Base-by-base conservation (phyloP, 768 basidiomycete genomes). In the Mycena crocata region DNA sequence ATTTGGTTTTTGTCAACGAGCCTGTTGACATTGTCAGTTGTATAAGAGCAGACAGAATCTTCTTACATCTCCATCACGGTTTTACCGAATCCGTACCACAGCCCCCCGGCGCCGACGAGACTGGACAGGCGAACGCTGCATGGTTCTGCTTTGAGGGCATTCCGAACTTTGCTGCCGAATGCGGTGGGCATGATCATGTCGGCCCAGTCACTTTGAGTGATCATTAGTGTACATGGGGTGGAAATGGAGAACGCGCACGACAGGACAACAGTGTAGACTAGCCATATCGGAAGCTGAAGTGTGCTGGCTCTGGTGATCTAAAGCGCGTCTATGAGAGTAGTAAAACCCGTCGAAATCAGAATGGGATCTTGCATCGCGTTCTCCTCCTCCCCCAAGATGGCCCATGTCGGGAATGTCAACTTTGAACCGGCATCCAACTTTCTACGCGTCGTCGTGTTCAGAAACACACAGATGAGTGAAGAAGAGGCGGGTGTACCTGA, bases 41-140 rank as follows among this genome's bases (percentile, higher is more conserved):
- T 12, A 52, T 28, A 37, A 24, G 49, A 55, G 57, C 10, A 44
- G 31, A 42, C 30, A 9, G 32, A 63, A 17, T 35, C 13, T 15
- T 71, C 72, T 74, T 73, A 94, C 95, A 97, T 88, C 58, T 91
- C 90, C 82, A 91, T 92, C 65, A 97, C 89, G 68, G 89, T 88
- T 76, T 90, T 90, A 17, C 96, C 96, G 76, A 96, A 96, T 5
- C 91, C 92, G 76, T 98, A 98, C 96, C 96, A 98, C 71, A 89
- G 79, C 3, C 94, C 93, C 3, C 93, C 93, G 14, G 91, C 90
- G 10, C 96, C 96, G 12, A 97, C 94, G 10, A 96, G 87, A 46
- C 85, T 86, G 13, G 93, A 88, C 8, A 98, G 84, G 66, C 88
- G 90, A 57, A 98, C 96, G 70, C 92, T 94, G 24, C 88, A 87